Percentiles rank a stretch among this genome's conserved stretches.
Evolutionary conservation across 805 yeast genomes (phyloP).

Genomic region (Yarrowia sp.): DNA sequence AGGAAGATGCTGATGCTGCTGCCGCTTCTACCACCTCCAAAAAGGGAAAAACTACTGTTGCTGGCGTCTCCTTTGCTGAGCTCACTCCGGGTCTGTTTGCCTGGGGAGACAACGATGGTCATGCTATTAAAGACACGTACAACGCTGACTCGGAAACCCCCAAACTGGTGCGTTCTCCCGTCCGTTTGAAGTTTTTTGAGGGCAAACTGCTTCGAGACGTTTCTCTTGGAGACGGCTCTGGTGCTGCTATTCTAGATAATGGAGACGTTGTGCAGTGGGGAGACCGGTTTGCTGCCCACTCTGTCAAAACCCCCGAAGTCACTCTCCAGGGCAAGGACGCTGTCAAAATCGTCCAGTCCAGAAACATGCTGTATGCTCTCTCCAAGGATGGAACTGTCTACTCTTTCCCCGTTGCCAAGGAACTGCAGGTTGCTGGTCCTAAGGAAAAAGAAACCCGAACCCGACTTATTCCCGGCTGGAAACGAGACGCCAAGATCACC

Average conservation of each 20-base stretch:
- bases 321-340: constrained; percentile 50
- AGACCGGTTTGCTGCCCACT: constrained; percentile 38
- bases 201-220: constrained; percentile 56
- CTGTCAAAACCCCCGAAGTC: constrained; percentile 36
- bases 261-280: constrained; percentile 80
- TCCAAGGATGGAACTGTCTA: constrained; percentile 40
- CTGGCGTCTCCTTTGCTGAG: constrained; percentile 30
- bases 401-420: constrained; percentile 22
- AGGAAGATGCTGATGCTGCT: background rate
- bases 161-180: constrained; percentile 49
- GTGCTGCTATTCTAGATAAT: constrained; percentile 55
- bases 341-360: constrained; percentile 49
- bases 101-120: constrained; percentile 56
- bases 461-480: constrained; percentile 18
- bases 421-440: constrained; percentile 13
- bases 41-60: background rate
- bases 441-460: constrained; percentile 22
- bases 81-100: constrained; percentile 56
- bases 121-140: constrained; percentile 37
- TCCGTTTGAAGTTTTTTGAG: constrained; percentile 62
- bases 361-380: constrained; percentile 44
- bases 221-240: constrained; percentile 45
- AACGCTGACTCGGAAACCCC: constrained; percentile 28
- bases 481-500: constrained; percentile 10
- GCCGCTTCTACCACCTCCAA: background rate